Percentiles rank a stretch among this genome's conserved stretches.
Conservation (phyloP, 2,329 filamentous ascomycete genomes). For the Apiospora aurea region DNA sequence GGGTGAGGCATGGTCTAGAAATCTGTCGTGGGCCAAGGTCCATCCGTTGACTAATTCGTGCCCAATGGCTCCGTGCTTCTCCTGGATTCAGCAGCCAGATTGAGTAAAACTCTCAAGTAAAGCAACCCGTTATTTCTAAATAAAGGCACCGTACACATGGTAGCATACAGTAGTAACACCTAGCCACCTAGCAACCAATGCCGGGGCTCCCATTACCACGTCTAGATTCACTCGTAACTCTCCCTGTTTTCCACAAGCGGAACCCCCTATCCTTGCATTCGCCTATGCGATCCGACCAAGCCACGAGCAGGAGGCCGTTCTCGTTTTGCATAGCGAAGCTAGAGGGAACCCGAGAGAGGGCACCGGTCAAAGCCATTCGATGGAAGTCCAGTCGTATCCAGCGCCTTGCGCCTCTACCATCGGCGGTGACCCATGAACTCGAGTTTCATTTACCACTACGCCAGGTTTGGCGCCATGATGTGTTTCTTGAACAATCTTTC, state of each 20-base stretch:
- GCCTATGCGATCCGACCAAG: constrained; percentile 13
- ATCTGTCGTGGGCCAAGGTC: constrained; percentile 19
- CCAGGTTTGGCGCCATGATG: neutral
- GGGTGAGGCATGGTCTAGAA: constrained; percentile 2
- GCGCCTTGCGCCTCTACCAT: neutral
- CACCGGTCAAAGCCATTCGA: neutral
- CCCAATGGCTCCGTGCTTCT: constrained; percentile 19
- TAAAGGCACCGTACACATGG: constrained; percentile 11
- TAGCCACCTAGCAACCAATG: constrained; percentile 22
- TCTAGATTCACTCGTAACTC: neutral
- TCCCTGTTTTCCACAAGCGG: constrained; percentile 14
- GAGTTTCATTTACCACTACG: neutral
- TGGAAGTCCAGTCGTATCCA: neutral
- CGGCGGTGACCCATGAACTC: neutral
- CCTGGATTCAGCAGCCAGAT: constrained; percentile 2
- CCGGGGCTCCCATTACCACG: constrained; percentile 15
- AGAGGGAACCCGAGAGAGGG: neutral
- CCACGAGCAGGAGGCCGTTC: neutral
- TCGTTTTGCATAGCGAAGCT: constrained; percentile 14
- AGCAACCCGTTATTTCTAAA: constrained; percentile 9
- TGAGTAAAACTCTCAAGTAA: constrained; percentile 22
- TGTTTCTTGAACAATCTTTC: neutral
- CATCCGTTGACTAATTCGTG: constrained; percentile 20
- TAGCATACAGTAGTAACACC: neutral
- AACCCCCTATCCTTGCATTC: constrained; percentile 18